Evolutionary conservation across 106 monocot species (phyloP).

Genomic region (Allium sativum): DNA sequence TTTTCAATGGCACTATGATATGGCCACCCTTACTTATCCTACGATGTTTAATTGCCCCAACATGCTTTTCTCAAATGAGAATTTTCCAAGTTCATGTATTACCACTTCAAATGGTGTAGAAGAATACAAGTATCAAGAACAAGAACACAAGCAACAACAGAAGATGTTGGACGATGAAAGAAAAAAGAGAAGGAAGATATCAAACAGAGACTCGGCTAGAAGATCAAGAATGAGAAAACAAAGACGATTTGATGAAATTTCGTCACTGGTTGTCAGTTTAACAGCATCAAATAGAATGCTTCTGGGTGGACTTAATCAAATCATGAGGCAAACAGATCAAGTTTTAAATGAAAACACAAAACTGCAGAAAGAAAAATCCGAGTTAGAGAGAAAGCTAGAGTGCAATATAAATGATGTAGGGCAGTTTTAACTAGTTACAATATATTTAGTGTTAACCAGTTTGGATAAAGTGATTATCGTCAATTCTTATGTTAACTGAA

Average conservation of each 20-base stretch:
- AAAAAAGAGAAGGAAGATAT: slow-evolving; percentile 63
- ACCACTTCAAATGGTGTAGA: slow-evolving; percentile 36
- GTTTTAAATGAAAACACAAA: slow-evolving; percentile 35
- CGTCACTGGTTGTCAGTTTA: slow-evolving; percentile 39
- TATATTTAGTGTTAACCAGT: no score
- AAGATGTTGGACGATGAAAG: slow-evolving; percentile 40
- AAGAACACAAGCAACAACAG: slow-evolving; percentile 3
- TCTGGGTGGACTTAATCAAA: slow-evolving; percentile 58
- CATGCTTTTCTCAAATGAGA: background rate
- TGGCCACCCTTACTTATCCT: no score
- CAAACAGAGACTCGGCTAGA: slow-evolving; percentile 82
- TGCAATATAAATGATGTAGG: no score
- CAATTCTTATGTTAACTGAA: no score
- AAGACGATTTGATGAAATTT: slow-evolving; percentile 70
- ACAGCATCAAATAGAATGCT: slow-evolving; percentile 46
- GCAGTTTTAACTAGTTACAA: no score
- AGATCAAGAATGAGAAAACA: slow-evolving; percentile 89
- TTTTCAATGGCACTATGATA: no score
- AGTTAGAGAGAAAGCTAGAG: slow-evolving; percentile 30
- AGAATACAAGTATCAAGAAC: slow-evolving; percentile 15
- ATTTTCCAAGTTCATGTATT: slow-evolving; percentile 6
- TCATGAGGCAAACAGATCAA: slow-evolving; percentile 21
- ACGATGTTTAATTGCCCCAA: no score
- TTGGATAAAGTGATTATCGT: no score
- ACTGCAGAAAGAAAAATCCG: slow-evolving; percentile 32